Evolutionary conservation across 495 filamentous ascomycete species (phyloP), one percentile per base, ranked within the genome.

Genomic region (Trichocladium uniseriatum): DNA sequence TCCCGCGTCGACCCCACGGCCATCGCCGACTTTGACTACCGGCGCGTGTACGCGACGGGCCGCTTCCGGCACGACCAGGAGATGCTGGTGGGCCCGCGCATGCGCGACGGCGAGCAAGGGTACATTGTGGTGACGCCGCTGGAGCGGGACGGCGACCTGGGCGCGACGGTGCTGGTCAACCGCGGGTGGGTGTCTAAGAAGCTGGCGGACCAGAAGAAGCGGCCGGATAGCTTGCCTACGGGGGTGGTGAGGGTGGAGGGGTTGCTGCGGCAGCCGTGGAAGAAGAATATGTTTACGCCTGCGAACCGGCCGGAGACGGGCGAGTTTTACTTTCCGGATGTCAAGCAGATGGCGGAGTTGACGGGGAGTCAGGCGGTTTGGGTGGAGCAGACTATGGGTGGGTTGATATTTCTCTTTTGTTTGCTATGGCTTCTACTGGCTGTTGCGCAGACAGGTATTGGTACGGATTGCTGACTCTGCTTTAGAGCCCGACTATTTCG

Each of bases 211-310:
- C 84, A 92, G 67, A 65, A 69, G 56, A 73, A 73, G 43, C 66
- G 89, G 20, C 67, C 70, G 7, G 73, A 77, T 22, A 76, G 78
- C 3, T 49, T 96, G 44, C 80, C 81, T 2, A 59, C 60, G 28
- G 86, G 77, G 0, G 77, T 80, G 57, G 82, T 98, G 3, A 77
- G 72, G 6, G 80, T 97, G 2, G 80, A 94, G 62, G 92, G 92
- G 4, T 61, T 98, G 61, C 64, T 98, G 60, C 68, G 92, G 45
- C 79, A 89, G 70, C 91, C 94, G 24, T 94, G 87, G 82, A 86
- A 89, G 76, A 94, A 88, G 77, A 98, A 98, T 60, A 83, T 89
- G 76, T 98, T 98, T 60, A 98, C 92, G 49, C 92, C 92, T 0
- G 81, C 82, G 0, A 98, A 97, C 57, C 71, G 79, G 51, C 89